A percentile compares a stretch with the other conserved stretches of the same genome.
Evolutionary conservation across 345 rosid genomes (phyloP).

Genomic region (Geranium rotundifolium): DNA sequence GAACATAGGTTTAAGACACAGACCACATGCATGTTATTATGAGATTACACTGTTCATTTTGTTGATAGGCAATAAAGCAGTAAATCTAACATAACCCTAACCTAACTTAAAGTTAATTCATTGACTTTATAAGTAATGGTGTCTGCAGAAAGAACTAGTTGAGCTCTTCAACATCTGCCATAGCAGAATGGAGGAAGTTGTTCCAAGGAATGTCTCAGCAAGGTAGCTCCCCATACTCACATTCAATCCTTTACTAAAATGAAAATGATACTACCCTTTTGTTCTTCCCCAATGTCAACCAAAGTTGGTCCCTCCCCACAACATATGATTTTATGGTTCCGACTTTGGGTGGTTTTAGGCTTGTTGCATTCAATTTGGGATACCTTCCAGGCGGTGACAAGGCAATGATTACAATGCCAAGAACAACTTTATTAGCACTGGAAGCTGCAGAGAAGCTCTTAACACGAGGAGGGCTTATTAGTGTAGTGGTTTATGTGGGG

Average conservation of each 20-base stretch:
- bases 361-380: constrained; percentile 86
- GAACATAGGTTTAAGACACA: too few relatives aligned
- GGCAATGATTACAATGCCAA: constrained; percentile 40
- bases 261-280: not conserved
- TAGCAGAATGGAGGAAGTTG: constrained; percentile 66
- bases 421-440: constrained; percentile 54
- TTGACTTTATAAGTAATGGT: constrained; percentile 1
- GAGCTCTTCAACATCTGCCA: constrained; percentile 63
- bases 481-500: constrained; percentile 69
- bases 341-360: constrained; percentile 25
- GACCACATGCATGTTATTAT: not conserved
- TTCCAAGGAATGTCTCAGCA: constrained; percentile 36
- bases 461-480: constrained; percentile 62
- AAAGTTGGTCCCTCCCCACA: too few relatives aligned
- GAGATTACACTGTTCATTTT: not conserved
- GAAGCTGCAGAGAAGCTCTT: constrained; percentile 57
- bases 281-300: too few relatives aligned
- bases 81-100: too few relatives aligned
- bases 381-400: constrained; percentile 89
- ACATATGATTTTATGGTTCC: not conserved
- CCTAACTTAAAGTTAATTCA: not conserved
- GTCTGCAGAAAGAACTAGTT: constrained; percentile 54
- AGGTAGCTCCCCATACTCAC: constrained; percentile 29
- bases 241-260: not conserved
- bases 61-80: too few relatives aligned